Evolutionary conservation across 768 basidiomycete species (phyloP), one percentile per base, ranked within the genome.

Genomic region (Dictyophora rubrovolvata): DNA sequence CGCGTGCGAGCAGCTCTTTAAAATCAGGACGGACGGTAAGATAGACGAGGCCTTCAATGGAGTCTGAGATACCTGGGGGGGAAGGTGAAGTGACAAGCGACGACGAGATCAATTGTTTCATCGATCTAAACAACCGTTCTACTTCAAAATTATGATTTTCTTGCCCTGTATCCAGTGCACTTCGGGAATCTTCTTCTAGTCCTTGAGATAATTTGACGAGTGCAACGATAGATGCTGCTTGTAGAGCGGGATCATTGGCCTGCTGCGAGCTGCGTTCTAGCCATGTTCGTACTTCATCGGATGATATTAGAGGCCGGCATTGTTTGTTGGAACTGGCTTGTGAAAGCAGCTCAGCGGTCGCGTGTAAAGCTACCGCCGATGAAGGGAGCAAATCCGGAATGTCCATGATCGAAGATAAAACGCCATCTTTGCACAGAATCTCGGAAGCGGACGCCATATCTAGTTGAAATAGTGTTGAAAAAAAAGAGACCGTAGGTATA

Each of bases 1-100:
- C 77, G 16, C 71, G 73, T 7, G 85, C 80, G 54, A 93, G 70
- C 22, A 64, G 67, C 60, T 87, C 83, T 67, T 89, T 87, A 60
- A 87, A 75, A 1, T 69, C 61, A 1, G 87, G 75, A 63, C 83
- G 78, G 52, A 79, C 72, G 60, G 83, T 89, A 59, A 92, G 79
- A 70, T 93, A 87, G n/a, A 87, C 89, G 53, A 96, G 73, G 0
- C 86, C 91, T 72, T 96, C 93, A 14, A 93, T 75, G 4, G 84
- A 84, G 61, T 92, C 85, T 8, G 75, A 71, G 16, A 81, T 64
- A 12, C 80, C 77, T 20, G n/a, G 76, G 64, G 21, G 36, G 42
- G 48, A 28, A 28, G 48, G 34, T 12, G 18, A 11, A 6, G 69
- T 63, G 34, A 78, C 72, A 9, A 68, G 70, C 42, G 67, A 69